Percentiles rank a stretch among this genome's conserved stretches.
phyloP scores from a whole-genome alignment of 2,329 filamentous ascomycete species.

The Colletotrichum nymphaeae region DNA sequence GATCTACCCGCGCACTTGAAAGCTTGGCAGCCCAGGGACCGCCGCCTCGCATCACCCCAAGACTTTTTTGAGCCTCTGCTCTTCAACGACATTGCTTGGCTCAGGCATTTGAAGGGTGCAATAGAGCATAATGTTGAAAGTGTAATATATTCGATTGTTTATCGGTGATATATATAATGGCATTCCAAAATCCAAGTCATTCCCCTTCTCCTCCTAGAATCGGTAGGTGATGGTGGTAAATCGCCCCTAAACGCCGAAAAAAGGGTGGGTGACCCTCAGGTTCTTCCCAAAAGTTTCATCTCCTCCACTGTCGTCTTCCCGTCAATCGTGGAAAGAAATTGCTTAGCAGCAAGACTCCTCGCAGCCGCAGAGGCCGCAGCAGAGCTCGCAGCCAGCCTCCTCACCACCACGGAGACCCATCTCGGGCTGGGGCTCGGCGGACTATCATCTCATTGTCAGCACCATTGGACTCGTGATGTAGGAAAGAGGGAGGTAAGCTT shows the following conservation, averaged over 20 bases:
- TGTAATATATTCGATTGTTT: not conserved
- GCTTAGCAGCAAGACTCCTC: conserved; percentile 56
- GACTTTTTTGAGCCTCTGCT: not conserved
- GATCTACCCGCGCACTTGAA: conserved; percentile 27
- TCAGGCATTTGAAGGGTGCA: not conserved
- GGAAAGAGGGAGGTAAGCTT: conserved; percentile 30
- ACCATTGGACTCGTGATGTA: too few species aligned
- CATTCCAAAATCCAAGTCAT: not conserved
- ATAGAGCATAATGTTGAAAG: rapidly evolving
- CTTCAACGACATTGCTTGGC: not conserved
- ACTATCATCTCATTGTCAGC: not conserved
- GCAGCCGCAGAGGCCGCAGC: conserved; percentile 58
- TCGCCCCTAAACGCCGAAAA: conserved; percentile 28
- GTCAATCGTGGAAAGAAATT: not conserved
- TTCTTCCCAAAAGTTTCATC: not conserved
- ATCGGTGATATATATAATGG: not conserved
- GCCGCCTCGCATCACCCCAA: not conserved
- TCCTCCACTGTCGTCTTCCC: not conserved
- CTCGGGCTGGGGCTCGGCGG: conserved; percentile 48
- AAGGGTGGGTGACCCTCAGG: not conserved
- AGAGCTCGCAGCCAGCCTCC: conserved; percentile 58
- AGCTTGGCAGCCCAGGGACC: conserved; percentile 26
- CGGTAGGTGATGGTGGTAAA: not conserved
- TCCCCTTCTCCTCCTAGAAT: too few species aligned
- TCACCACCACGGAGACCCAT: conserved; percentile 57